Conservation (phyloP, 345 rosid species). For the Iberis pinnata region DNA sequence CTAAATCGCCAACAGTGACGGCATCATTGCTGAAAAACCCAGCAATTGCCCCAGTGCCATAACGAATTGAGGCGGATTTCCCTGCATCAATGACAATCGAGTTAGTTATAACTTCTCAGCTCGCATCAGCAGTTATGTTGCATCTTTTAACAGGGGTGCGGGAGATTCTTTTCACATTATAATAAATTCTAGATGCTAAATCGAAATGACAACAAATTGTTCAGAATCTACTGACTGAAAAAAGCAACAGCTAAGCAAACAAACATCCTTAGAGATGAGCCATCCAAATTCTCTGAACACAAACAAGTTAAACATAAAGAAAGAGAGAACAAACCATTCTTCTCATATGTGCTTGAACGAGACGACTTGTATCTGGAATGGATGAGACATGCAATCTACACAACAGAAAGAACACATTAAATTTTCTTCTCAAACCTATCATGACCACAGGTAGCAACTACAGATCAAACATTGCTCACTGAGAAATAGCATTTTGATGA, state of each 20-base stretch:
- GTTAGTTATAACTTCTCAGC: slow-evolving; percentile 8
- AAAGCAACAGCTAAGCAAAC: slow-evolving; percentile 5
- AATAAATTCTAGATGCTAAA: not conserved
- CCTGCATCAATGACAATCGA: slow-evolving; percentile 41
- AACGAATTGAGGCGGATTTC: slow-evolving; percentile 65
- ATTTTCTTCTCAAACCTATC: not conserved
- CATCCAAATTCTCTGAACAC: not conserved
- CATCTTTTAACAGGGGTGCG: slow-evolving; percentile 4
- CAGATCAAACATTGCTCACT: slow-evolving; percentile 38
- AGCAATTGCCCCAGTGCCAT: slow-evolving; percentile 78
- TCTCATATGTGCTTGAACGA: slow-evolving; percentile 62
- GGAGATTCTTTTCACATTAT: not conserved
- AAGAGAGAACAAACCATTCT: slow-evolving; percentile 57
- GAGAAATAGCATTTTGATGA: slow-evolving; percentile 83
- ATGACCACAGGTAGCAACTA: slow-evolving; percentile 4
- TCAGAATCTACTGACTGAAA: not conserved
- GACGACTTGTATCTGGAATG: slow-evolving; percentile 78
- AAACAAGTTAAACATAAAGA: not conserved
- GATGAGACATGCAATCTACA: slow-evolving; percentile 69
- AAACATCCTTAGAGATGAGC: not conserved
- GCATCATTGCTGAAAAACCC: slow-evolving; percentile 79
- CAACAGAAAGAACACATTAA: not conserved
- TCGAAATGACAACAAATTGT: not conserved
- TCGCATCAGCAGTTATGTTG: slow-evolving; percentile 5
- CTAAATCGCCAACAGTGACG: slow-evolving; percentile 65